These are phyloP conservation scores for Endoconidiophora laricicola DNA, from an alignment of 2,329 filamentous ascomycete species.

Conservation along the genomic window DNA sequence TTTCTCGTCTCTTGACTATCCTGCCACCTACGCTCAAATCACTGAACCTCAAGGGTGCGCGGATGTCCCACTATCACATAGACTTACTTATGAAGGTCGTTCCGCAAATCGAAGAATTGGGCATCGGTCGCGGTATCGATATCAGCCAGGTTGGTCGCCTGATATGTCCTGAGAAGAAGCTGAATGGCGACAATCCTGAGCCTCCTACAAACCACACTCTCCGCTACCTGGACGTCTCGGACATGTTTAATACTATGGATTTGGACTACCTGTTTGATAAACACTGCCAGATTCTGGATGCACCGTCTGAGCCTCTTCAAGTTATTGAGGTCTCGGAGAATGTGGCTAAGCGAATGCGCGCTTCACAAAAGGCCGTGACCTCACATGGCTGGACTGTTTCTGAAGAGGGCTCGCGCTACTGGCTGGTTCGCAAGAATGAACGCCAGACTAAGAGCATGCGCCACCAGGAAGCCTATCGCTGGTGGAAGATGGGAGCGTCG, in stretches of 20 bases:
- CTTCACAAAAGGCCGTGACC: slow-evolving; percentile 42
- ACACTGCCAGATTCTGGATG: slow-evolving; percentile 38
- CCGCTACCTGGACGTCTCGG: slow-evolving; percentile 62
- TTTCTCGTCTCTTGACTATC: slow-evolving; percentile 46
- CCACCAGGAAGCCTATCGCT: slow-evolving; percentile 33
- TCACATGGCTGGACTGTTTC: slow-evolving; percentile 53
- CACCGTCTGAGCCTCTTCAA: slow-evolving; percentile 49
- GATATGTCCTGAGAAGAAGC: slow-evolving; percentile 42
- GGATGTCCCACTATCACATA: slow-evolving; percentile 49
- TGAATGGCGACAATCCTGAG: slow-evolving; percentile 58
- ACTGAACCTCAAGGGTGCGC: slow-evolving; percentile 59
- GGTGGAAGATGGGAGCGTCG: slow-evolving; percentile 73
- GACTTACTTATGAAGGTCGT: slow-evolving; percentile 30
- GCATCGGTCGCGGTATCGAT: slow-evolving; percentile 50
- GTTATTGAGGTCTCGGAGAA: slow-evolving; percentile 61
- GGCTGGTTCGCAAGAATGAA: slow-evolving; percentile 44
- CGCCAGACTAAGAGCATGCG: slow-evolving; percentile 18
- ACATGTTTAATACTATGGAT: slow-evolving; percentile 25
- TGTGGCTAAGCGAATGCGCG: slow-evolving; percentile 46
- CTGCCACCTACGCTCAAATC: slow-evolving; percentile 54
- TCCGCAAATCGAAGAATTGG: slow-evolving; percentile 44
- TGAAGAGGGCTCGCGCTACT: slow-evolving; percentile 47
- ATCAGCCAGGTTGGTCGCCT: slow-evolving; percentile 48
- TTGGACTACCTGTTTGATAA: slow-evolving; percentile 36
- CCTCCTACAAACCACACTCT: slow-evolving; percentile 49